Percentiles rank a stretch among this genome's conserved stretches.
phyloP scores from a whole-genome alignment of 1,284 basidiomycete species.

The Xerocomus minutiporus region DNA sequence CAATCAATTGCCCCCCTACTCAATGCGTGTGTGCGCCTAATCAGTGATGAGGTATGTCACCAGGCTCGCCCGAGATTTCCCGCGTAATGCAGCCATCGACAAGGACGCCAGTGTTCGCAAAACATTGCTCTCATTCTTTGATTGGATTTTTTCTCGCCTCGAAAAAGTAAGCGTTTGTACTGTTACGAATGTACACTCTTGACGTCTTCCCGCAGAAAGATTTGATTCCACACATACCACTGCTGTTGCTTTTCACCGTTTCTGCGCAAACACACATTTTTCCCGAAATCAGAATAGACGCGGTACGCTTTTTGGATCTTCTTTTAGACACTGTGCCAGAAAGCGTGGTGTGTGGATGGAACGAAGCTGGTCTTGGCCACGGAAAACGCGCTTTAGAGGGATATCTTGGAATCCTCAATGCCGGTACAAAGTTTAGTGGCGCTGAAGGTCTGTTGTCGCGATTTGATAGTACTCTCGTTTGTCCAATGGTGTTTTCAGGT shows the following conservation, averaged over 20 bases:
- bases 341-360: conserved; percentile 68
- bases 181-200: background rate
- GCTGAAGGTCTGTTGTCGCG: conserved; percentile 42
- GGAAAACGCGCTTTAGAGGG: conserved; percentile 67
- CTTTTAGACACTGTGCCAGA: conserved; percentile 72
- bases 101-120: conserved; percentile 67
- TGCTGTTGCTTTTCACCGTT: conserved; percentile 79
- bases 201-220: conserved; percentile 46
- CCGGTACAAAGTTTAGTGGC: conserved; percentile 57
- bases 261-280: conserved; percentile 95
- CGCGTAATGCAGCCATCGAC: background rate
- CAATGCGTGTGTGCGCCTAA: conserved; percentile 63
- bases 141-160: conserved; percentile 70
- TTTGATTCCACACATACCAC: conserved; percentile 65
- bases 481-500: conserved; percentile 30
- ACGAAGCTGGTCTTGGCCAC: conserved; percentile 43
- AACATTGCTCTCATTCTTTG: conserved; percentile 54
- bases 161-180: conserved; percentile 44
- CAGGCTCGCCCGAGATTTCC: background rate
- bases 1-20: conserved; percentile 63
- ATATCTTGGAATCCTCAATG: conserved; percentile 69
- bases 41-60: conserved; percentile 72
- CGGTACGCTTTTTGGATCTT: conserved; percentile 77
- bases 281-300: conserved; percentile 89
- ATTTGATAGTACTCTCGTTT: background rate